Base-by-base conservation (phyloP, 2,329 filamentous ascomycete species). In the Fusarium nelsonii region DNA sequence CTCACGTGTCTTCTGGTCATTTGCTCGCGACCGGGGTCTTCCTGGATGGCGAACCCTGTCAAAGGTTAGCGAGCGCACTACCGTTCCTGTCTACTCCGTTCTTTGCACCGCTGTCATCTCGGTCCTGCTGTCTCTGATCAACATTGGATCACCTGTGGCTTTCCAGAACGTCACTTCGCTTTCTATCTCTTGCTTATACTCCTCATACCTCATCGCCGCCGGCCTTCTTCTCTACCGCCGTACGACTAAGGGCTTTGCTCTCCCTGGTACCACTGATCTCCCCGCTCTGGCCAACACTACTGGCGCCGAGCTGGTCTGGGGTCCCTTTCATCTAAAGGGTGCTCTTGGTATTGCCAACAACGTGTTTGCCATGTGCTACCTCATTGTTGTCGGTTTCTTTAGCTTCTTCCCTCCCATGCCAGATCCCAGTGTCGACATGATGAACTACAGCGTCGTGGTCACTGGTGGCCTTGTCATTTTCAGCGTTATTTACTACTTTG, bases 1-100 rank as follows among this genome's bases (percentile, higher is more conserved):
- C 0, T 88, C 86, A 1, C 82, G 87, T 14, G 82, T 87, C 57
- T 82, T 85, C 12, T 88, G 84, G 84, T 84, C 86, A 0, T 88
- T 88, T 68, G 72, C 78, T 1, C 72, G 78, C 4, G 78, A 79
- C 18, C 74, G 72, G 0, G 78, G 74, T 5, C 58, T 79, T 34
- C 78, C 78, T 8, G 73, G 72, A n/a, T 78, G 75, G 74, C 53
- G 65, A 28, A 67, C 65, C 4, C 32, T 78, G 4, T 76, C 75
- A 0, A 73, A 73, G 30, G 73, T 78, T 34, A 68, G 68, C 32
- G 46, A 64, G 7, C 67, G 73, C 6, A 78, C 76, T 2, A 72
- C 73, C 0, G 74, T 78, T 1, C 77, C 77, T 0, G 50, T 76
- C 4, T 75, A 68, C 56, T 73, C 77, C 3, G 72, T 79, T 10